A percentile compares a stretch with the other conserved stretches of the same genome.
Evolutionary conservation across 2,329 filamentous ascomycete species (phyloP).

Genomic region (Colletotrichum gigasporum): DNA sequence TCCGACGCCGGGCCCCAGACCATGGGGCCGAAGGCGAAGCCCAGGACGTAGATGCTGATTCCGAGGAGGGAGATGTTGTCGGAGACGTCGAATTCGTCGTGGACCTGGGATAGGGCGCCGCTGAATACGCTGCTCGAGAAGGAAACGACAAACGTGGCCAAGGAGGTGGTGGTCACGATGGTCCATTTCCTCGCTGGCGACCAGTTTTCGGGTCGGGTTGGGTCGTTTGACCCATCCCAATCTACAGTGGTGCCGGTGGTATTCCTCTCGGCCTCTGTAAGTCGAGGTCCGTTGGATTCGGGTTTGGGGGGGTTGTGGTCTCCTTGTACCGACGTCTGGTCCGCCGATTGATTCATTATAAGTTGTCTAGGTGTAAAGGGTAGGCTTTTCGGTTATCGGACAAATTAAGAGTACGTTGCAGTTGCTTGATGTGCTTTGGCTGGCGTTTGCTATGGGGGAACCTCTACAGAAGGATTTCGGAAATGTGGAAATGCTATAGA

Average conservation of each 20-base stretch:
- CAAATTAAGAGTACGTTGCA: too few species aligned
- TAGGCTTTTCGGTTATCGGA: too few species aligned
- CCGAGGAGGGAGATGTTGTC: constrained; percentile 55
- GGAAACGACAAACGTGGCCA: neutral
- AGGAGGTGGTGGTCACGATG: neutral
- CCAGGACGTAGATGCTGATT: constrained; percentile 55
- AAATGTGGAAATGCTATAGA: too few species aligned
- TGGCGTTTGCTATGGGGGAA: too few species aligned
- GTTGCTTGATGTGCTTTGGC: too few species aligned
- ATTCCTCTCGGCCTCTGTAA: neutral
- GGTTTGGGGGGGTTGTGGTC: too few species aligned
- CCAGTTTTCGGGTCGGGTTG: neutral
- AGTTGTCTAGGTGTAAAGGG: too few species aligned
- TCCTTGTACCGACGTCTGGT: too few species aligned
- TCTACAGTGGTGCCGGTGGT: neutral
- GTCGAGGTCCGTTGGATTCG: too few species aligned
- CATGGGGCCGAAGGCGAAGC: constrained; percentile 66
- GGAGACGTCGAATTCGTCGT: constrained; percentile 43
- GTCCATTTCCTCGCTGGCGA: neutral
- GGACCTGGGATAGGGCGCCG: constrained; percentile 50
- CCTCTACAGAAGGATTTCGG: too few species aligned
- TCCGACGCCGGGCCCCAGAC: constrained; percentile 73
- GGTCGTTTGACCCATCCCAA: neutral
- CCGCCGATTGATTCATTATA: too few species aligned
- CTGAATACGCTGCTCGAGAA: neutral